Conservation (phyloP, 1,284 basidiomycete genomes). For the Bjerkandera adusta region DNA sequence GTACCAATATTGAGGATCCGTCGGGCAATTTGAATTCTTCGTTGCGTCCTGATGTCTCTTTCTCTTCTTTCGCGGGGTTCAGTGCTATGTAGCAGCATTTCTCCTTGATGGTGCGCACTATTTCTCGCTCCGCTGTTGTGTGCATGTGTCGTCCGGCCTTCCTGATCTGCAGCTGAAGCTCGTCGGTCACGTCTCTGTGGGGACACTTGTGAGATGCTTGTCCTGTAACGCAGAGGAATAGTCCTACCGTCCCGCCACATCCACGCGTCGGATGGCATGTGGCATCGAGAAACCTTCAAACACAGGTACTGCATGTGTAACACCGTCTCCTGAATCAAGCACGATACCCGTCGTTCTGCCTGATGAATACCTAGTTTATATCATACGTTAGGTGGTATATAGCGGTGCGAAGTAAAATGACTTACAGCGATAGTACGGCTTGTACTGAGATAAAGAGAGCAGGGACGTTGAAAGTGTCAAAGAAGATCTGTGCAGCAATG, state of each 20-base stretch:
- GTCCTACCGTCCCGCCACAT: slow-evolving; percentile 88
- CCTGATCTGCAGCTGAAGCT: slow-evolving; percentile 90
- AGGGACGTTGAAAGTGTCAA: slow-evolving; percentile 99
- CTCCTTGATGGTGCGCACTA: slow-evolving; percentile 97
- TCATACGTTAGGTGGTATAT: slow-evolving; percentile 8
- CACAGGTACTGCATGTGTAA: slow-evolving; percentile 98
- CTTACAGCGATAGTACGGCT: slow-evolving; percentile 93
- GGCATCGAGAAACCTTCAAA: slow-evolving; percentile 99
- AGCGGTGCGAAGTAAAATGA: slow-evolving; percentile 16
- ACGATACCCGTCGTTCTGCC: slow-evolving; percentile 99
- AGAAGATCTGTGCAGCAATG: slow-evolving; percentile 96
- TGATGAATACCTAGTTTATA: slow-evolving; percentile 82
- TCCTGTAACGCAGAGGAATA: slow-evolving; percentile 4
- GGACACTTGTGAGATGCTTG: slow-evolving; percentile 15
- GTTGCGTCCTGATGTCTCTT: slow-evolving; percentile 72
- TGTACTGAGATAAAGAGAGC: slow-evolving; percentile 97
- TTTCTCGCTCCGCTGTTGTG: slow-evolving; percentile 96
- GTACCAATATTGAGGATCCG: slow-evolving; percentile 88
- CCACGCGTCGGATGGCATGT: slow-evolving; percentile 93
- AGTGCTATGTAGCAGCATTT: slow-evolving; percentile 95
- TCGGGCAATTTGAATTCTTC: slow-evolving; percentile 97
- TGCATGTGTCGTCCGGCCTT: slow-evolving; percentile 95
- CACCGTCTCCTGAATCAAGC: slow-evolving; percentile 97
- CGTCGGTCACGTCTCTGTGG: slow-evolving; percentile 90
- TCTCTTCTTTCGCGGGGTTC: slow-evolving; percentile 93